A percentile compares a stretch with the other conserved stretches of the same genome.
These are phyloP conservation scores for Periconia macrospinosa DNA, from an alignment of 2,329 filamentous ascomycete genomes.

Conservation along the genomic window DNA sequence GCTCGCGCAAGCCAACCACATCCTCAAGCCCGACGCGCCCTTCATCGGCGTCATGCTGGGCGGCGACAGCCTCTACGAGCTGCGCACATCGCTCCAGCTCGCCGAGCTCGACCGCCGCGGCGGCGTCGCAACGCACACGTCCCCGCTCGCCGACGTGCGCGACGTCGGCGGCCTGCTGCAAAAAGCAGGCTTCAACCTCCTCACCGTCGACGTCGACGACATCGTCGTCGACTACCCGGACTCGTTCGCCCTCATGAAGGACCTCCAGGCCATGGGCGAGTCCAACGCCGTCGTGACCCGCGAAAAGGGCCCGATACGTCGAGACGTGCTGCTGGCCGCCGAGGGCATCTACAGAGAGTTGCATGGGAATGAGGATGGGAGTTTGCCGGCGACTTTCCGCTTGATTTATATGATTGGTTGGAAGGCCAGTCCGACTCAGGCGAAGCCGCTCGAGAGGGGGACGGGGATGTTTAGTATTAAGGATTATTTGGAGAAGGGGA, in stretches of 20 bases:
- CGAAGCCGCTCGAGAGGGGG: slow-evolving; percentile 77
- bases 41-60: slow-evolving; percentile 97
- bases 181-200: slow-evolving; percentile 87
- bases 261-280: slow-evolving; percentile 96
- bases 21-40: slow-evolving; percentile 86
- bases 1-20: slow-evolving; percentile 78
- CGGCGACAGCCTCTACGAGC: slow-evolving; percentile 89
- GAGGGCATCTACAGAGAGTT: slow-evolving; percentile 87
- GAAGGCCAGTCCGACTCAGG: slow-evolving; percentile 81
- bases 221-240: slow-evolving; percentile 94
- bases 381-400: slow-evolving; percentile 82
- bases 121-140: slow-evolving; percentile 89
- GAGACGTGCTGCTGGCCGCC: slow-evolving; percentile 83
- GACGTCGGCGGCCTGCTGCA: slow-evolving; percentile 88
- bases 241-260: slow-evolving; percentile 86
- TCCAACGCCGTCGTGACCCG: slow-evolving; percentile 85
- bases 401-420: slow-evolving; percentile 99
- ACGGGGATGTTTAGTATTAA: slow-evolving; percentile 87
- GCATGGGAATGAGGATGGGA: slow-evolving; percentile 72
- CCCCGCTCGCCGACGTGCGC: slow-evolving; percentile 85
- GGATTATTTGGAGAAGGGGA: slow-evolving; percentile 66
- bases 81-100: slow-evolving; percentile 89
- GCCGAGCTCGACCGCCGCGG: slow-evolving; percentile 88
- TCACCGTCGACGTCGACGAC: slow-evolving; percentile 96
- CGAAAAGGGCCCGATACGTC: slow-evolving; percentile 72